Base-by-base conservation (phyloP, 2,329 filamentous ascomycete genomes). In the Ascochyta pisi region DNA sequence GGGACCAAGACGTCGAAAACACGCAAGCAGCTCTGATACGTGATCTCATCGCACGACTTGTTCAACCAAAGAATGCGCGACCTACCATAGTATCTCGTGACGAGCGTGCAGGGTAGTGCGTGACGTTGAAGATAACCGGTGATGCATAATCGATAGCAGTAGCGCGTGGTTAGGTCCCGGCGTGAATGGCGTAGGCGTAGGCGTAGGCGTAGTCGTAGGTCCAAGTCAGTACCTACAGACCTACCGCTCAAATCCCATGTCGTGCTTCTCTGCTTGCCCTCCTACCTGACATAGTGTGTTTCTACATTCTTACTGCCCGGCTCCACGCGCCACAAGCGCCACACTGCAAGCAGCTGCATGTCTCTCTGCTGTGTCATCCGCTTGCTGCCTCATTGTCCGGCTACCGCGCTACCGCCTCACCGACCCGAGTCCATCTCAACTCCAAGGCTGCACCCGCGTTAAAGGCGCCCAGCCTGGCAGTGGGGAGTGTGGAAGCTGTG, bases 311-410 rank as follows among this genome's bases (percentile, higher is more conserved):
- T 22, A 19, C 19, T 19, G 19, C 33, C 50, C 31, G 7, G 13
- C 34, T 33, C 19, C 19, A 19, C 19, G 19, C 19, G 26, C 52
- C 23, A 22, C 43, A 52, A 55, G 40, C 56, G 55, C 55, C 51
- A 45, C 47, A 35, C 51, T 46, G 53, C 41, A 42, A 24, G 53
- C 57, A 60, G 51, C 66, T 71, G 71, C 70, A 69, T 68, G 61
- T 59, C 59, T 54, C 54, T 44, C 57, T 58, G 64, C 67, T 70
- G 67, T 70, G 71, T 72, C 68, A 63, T 63, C 65, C 60, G 67
- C 59, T 29, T 64, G 63, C 60, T 66, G 62, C 65, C 64, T 68
- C 61, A 64, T 51, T 50, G 64, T 62, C 60, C 62, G 29, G 12
- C 33, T 16, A 16, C n/a, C 33, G 33, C 33, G 15, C 33, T 56